Percentiles rank a stretch among this genome's conserved stretches.
Conservation (phyloP, 805 yeast species). For the Candida golubevii region DNA sequence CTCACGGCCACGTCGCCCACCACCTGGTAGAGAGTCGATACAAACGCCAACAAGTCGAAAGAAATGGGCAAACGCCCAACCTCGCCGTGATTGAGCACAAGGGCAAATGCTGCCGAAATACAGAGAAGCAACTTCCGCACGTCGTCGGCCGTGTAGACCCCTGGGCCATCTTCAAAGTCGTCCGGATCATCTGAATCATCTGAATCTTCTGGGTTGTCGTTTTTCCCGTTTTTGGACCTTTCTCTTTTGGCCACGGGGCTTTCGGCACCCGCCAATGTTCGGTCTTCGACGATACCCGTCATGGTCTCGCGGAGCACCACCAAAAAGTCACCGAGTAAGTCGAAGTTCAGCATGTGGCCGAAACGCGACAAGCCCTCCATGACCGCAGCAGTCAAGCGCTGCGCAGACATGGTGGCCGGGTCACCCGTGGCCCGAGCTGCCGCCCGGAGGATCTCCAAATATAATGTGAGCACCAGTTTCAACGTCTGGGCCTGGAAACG, state of each 20-base stretch:
- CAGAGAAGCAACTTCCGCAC: constrained; percentile 76
- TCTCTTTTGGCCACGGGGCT: constrained; percentile 15
- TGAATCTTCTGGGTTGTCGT: not conserved
- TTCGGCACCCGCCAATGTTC: constrained; percentile 31
- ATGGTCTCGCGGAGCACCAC: constrained; percentile 85
- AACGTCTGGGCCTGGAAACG: constrained; percentile 79
- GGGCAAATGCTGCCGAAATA: constrained; percentile 84
- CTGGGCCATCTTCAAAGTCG: constrained; percentile 21
- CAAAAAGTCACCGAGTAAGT: constrained; percentile 85
- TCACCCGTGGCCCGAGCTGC: constrained; percentile 24
- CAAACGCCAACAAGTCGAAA: constrained; percentile 72
- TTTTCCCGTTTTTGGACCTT: constrained; percentile 7
- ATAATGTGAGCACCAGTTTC: constrained; percentile 65
- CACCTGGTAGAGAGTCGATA: constrained; percentile 67
- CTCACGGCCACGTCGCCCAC: constrained; percentile 69
- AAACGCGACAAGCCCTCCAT: constrained; percentile 87
- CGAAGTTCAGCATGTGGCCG: constrained; percentile 91
- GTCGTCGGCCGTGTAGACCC: constrained; percentile 35
- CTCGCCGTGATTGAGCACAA: constrained; percentile 65
- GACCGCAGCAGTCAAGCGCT: constrained; percentile 68
- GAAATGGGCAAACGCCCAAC: constrained; percentile 57
- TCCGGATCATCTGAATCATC: constrained; percentile 19
- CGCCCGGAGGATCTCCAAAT: constrained; percentile 67
- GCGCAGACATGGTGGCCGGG: constrained; percentile 42
- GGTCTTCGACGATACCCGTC: constrained; percentile 44